These are phyloP conservation scores for Pseudogymnoascus sp. DNA, from an alignment of 2,329 filamentous ascomycete genomes.

Conservation along the genomic window DNA sequence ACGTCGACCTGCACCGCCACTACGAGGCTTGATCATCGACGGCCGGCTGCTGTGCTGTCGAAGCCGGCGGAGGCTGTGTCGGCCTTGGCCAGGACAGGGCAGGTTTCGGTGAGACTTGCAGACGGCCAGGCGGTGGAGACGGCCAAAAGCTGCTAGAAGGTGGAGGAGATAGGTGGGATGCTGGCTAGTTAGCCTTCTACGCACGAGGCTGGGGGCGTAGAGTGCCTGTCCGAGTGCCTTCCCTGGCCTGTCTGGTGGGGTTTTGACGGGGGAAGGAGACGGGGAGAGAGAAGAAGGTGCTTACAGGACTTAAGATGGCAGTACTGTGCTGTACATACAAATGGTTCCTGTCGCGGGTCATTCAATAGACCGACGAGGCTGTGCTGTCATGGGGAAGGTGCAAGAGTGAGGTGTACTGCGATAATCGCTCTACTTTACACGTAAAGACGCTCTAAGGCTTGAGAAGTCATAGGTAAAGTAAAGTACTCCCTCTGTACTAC, in stretches of 20 bases:
- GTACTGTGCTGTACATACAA: neutral
- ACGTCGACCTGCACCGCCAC: neutral
- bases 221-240: neutral
- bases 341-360: neutral
- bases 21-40: neutral
- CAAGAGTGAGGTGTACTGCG: neutral
- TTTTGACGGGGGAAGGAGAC: neutral
- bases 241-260: neutral
- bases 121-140: neutral
- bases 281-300: neutral
- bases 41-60: neutral
- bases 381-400: neutral
- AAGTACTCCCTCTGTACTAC: neutral
- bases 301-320: neutral
- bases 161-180: neutral
- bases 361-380: neutral
- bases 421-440: neutral
- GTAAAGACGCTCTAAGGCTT: neutral
- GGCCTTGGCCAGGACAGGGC: neutral
- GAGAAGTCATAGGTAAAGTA: neutral
- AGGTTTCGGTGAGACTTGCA: neutral
- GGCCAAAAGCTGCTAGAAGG: neutral
- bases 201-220: neutral
- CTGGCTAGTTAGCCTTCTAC: neutral
- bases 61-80: neutral